These are phyloP conservation scores for Cryptococcus deneoformans DNA, from an alignment of 1,284 basidiomycete genomes.

Conservation along the genomic window DNA sequence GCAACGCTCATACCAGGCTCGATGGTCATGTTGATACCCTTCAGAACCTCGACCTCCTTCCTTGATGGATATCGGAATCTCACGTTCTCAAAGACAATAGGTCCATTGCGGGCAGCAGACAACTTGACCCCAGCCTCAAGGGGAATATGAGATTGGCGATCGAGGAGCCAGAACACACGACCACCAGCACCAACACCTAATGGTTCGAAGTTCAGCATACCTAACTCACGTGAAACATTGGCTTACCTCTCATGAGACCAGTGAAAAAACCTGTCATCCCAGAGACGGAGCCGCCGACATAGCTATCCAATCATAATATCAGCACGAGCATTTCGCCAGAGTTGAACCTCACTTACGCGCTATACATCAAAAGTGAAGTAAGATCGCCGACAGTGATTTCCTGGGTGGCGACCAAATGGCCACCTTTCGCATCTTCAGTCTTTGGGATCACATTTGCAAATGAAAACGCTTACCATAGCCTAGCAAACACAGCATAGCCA, in stretches of 20 bases:
- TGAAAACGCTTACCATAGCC: constrained; percentile 67
- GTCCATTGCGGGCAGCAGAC: constrained; percentile 58
- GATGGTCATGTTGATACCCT: constrained; percentile 73
- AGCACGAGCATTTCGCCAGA: constrained; percentile 33
- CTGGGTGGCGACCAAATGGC: constrained; percentile 85
- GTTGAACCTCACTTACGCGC: constrained; percentile 59
- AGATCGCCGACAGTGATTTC: constrained; percentile 88
- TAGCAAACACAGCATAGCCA: constrained; percentile 82
- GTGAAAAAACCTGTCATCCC: constrained; percentile 40
- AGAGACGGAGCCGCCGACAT: background rate
- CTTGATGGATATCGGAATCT: constrained; percentile 84
- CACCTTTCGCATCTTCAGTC: constrained; percentile 56
- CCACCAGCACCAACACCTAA: constrained; percentile 78
- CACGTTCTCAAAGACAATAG: constrained; percentile 73
- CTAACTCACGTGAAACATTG: background rate
- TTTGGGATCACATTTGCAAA: no score
- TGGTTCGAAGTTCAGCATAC: background rate
- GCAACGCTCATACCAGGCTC: constrained; percentile 82
- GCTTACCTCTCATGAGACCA: constrained; percentile 46
- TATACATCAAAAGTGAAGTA: constrained; percentile 88
- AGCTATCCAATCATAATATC: background rate
- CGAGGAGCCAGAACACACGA: constrained; percentile 89
- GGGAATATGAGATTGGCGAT: constrained; percentile 66
- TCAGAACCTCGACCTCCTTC: constrained; percentile 70
- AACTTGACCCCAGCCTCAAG: constrained; percentile 62